These are phyloP conservation scores for Acanthamoeba lenticulata DNA, from an alignment of 208 protist species.

Conservation along the genomic window DNA sequence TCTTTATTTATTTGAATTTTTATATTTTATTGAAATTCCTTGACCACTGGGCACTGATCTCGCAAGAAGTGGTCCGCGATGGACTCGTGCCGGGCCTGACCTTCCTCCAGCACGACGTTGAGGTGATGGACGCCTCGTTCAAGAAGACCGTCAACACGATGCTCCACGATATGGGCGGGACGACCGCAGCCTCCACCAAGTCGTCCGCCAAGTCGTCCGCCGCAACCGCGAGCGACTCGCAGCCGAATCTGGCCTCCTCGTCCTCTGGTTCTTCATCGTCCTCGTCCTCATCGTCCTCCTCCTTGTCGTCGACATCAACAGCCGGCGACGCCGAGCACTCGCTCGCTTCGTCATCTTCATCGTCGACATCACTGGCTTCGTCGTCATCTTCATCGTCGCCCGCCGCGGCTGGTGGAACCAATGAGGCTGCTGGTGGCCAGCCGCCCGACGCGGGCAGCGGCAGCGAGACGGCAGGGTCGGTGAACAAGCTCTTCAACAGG, in stretches of 20 bases:
- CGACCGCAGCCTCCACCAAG: neutral
- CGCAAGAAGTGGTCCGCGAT: conserved; percentile 50
- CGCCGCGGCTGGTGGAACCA: neutral
- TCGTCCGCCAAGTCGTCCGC: no score
- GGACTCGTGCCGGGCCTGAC: conserved; percentile 26
- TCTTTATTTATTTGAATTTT: no score
- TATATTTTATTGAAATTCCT: no score
- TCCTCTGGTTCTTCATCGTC: neutral
- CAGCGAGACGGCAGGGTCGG: neutral
- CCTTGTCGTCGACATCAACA: neutral
- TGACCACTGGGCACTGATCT: neutral
- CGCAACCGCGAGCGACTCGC: neutral
- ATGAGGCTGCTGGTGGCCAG: neutral
- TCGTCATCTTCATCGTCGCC: no score
- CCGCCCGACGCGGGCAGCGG: neutral
- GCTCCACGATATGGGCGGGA: conserved; percentile 33
- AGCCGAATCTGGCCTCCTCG: neutral
- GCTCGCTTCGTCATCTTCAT: no score
- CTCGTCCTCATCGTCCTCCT: neutral
- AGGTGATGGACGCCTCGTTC: conserved; percentile 54
- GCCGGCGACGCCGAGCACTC: neutral
- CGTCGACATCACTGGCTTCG: no score
- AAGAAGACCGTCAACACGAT: conserved; percentile 55
- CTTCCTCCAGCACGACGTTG: conserved; percentile 42
- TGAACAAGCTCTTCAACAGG: conserved; percentile 17